Evolutionary conservation across 2,329 filamentous ascomycete species (phyloP), one percentile per base, ranked within the genome.

Genomic region (Plenodomus lindquistii): DNA sequence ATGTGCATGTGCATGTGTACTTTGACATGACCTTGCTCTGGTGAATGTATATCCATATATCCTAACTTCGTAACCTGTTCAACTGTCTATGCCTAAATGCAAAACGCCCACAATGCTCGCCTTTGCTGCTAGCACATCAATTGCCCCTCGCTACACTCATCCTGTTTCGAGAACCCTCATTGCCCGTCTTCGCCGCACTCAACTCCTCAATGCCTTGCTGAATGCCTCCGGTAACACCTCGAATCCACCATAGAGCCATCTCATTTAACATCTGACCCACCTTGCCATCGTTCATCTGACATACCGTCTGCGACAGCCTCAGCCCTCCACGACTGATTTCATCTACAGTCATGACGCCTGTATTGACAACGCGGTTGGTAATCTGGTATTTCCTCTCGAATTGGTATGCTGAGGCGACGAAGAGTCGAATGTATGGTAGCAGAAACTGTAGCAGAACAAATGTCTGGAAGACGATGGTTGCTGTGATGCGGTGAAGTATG

Each of bases 351-450:
- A 76, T 74, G 24, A 85, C 69, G 5, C 82, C 73, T 18, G 75
- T 74, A 7, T 76, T 75, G 16, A 86, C 67, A 1, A 86, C 53
- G 19, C 80, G 79, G 61, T 85, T 81, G 0, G 80, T 84, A 50
- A 91, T 76, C 53, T 81, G 82, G 70, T 90, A 82, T 56, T 84
- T 79, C 15, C 85, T 80, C 65, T 91, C 87, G 54, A 86, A 85
- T 40, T 79, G 74, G 53, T 85, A 85, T 15, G 80, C 75, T 15
- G 79, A 70, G 15, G 76, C 75, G 13, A 85, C 57, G 11, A 87
- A 66, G 4, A 79, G 60, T 54, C 82, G 78, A 24, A 85, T 62
- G 60, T 86, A 87, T 1, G 86, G 85, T 10, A 86, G 67, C 15
- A 87, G 52, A 40, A 87, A 77, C 44, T 85, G 82, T 20, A 84